Base-by-base conservation (phyloP, 2,329 filamentous ascomycete species). In the Epichloe typhina region DNA sequence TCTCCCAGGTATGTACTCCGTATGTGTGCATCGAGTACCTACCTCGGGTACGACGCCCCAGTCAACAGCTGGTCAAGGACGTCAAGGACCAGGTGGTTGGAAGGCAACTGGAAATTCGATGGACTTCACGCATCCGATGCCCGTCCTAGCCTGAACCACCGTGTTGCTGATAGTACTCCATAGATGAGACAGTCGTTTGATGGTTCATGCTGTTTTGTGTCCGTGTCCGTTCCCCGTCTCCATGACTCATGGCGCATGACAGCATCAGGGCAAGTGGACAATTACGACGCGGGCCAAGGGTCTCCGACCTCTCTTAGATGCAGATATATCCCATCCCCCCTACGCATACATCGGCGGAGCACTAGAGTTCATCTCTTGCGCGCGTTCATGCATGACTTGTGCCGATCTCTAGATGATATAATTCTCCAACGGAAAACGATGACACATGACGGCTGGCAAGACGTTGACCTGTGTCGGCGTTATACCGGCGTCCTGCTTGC, bases 31-130 rank as follows among this genome's bases (percentile, higher is more conserved):
- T 17, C 1, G 5, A 40, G 17, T 21, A 26, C 21, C 21, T 38
- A 15, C 47, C 39, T 23, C n/a, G 45, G 21, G 45, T 9, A 35
- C 46, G 36, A 41, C 50, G 50, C 50, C 50, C 46, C 50, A 36
- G 46, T 46, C 40, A 35, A 46, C 17, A 11, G 36, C 21, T 40
- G 21, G 40, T 35, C n/a, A 31, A 36, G 36, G 6, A 17, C 7
- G 40, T 35, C n/a, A 31, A 36, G 36, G 6, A 17, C 7, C 35
- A 37, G 33, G 17, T 35, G 26, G 17, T n/a, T 38, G 40, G 39
- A 51, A 39, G 50, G 9, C 46, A 15, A 48, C 44, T 48, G 5
- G 41, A 37, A n/a, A 5, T 49, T 49, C 40, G 15, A 49, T 15
- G 36, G 46, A 43, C 42, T 36, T 36, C 50, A 42, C 46, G 42